A percentile compares a stretch with the other conserved stretches of the same genome.
phyloP scores from a whole-genome alignment of 306 rosid genomes.

The Dalbergia cochinchinensis region DNA sequence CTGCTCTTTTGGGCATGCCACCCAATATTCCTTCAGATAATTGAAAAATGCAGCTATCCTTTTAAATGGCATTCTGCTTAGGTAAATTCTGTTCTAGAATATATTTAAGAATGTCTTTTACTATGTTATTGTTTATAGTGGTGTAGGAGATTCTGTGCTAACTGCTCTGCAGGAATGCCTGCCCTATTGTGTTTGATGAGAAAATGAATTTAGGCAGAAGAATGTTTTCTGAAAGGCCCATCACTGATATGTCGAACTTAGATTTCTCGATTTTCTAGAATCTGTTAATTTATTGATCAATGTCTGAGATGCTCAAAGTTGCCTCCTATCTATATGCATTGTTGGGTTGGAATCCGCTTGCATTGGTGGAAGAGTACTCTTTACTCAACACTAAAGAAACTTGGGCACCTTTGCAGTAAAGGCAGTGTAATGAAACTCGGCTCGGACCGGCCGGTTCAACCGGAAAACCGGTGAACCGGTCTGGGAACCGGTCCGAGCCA shows the following conservation, averaged over 20 bases:
- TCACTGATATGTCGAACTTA: constrained; percentile 84
- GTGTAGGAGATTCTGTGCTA: constrained; percentile 90
- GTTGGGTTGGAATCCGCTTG: constrained; percentile 95
- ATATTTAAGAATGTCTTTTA: background rate
- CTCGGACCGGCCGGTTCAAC: too few species aligned
- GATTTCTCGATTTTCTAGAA: constrained; percentile 88
- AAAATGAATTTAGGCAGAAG: constrained; percentile 96
- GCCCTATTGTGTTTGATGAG: constrained; percentile 91
- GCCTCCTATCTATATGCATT: constrained; percentile 94
- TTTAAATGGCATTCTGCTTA: background rate
- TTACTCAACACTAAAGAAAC: constrained; percentile 50
- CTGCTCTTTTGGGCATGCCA: background rate
- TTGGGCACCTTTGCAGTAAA: constrained; percentile 76
- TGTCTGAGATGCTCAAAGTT: constrained; percentile 84
- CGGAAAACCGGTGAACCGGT: too few species aligned
- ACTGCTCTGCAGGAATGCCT: constrained; percentile 92
- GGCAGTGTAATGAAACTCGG: too few species aligned
- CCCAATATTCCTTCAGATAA: background rate
- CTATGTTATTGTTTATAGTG: constrained; percentile 14
- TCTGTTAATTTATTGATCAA: constrained; percentile 92
- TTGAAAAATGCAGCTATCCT: background rate
- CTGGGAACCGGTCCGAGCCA: too few species aligned
- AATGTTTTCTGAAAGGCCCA: constrained; percentile 86
- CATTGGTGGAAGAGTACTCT: background rate
- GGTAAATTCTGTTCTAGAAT: background rate